A percentile compares a stretch with the other conserved stretches of the same genome.
Conservation (phyloP, 371 early-diverging fungal species). For the Umbelopsis sp. region DNA sequence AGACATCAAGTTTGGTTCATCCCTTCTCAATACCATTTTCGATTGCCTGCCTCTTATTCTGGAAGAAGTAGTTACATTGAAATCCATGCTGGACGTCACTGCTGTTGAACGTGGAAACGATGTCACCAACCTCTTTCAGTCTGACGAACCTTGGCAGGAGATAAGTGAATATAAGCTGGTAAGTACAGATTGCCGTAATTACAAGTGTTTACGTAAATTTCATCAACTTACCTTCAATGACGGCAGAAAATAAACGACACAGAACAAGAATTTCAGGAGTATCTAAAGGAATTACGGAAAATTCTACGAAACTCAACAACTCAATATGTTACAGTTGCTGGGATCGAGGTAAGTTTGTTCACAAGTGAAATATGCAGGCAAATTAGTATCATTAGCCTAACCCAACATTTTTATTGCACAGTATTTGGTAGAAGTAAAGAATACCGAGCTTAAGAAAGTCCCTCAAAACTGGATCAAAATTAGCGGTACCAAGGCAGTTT, state of each 20-base stretch:
- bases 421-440: conserved; percentile 72
- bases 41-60: conserved; percentile 43
- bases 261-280: conserved; percentile 52
- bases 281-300: conserved; percentile 48
- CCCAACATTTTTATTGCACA: not conserved
- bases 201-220: not conserved
- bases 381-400: no score
- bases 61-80: conserved; percentile 37
- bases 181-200: conserved; percentile 10
- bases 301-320: conserved; percentile 44
- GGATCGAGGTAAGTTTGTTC: conserved; percentile 57
- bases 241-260: conserved; percentile 49
- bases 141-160: conserved; percentile 58
- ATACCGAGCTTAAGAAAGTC: conserved; percentile 49
- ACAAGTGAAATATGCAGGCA: not conserved
- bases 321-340: conserved; percentile 60
- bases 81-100: conserved; percentile 40
- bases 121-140: conserved; percentile 55
- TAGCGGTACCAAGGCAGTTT: conserved; percentile 77
- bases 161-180: conserved; percentile 50
- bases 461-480: conserved; percentile 81
- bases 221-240: not conserved
- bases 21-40: conserved; percentile 40
- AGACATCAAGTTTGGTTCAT: conserved; percentile 37
- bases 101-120: conserved; percentile 46